These are phyloP conservation scores for Verticillium dahliae DNA, from an alignment of 2,329 filamentous ascomycete species.

Conservation along the genomic window DNA sequence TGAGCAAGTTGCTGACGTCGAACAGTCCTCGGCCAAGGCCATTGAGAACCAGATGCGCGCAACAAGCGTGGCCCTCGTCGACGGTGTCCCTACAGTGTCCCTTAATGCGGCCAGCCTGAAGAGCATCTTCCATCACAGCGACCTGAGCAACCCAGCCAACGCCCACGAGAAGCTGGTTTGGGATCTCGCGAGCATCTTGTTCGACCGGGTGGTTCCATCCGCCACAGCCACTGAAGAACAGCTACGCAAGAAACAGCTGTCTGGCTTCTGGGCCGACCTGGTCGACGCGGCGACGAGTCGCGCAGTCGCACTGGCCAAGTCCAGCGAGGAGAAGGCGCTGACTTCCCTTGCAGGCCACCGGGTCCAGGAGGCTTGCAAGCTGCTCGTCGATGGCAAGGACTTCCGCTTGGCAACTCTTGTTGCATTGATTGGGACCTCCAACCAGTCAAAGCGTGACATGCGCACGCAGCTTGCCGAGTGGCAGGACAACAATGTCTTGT, in stretches of 20 bases:
- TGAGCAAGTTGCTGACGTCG: not conserved
- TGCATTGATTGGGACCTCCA: slow-evolving; percentile 71
- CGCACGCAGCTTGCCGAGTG: slow-evolving; percentile 75
- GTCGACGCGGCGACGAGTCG: slow-evolving; percentile 53
- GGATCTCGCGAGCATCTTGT: slow-evolving; percentile 81
- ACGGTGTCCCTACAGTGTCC: slow-evolving; percentile 54
- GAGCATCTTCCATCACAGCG: slow-evolving; percentile 33
- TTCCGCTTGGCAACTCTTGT: slow-evolving; percentile 81
- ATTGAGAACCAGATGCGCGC: slow-evolving; percentile 48
- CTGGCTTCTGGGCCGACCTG: slow-evolving; percentile 58
- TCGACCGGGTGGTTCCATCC: slow-evolving; percentile 56
- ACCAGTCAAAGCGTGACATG: slow-evolving; percentile 66
- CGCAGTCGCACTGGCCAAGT: slow-evolving; percentile 50
- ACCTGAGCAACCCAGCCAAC: slow-evolving; percentile 34
- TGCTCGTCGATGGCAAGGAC: slow-evolving; percentile 68
- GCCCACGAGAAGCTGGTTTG: slow-evolving; percentile 71
- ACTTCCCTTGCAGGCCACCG: slow-evolving; percentile 73
- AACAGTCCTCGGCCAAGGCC: slow-evolving; percentile 47
- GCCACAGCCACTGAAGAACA: slow-evolving; percentile 21
- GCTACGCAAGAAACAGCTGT: slow-evolving; percentile 57
- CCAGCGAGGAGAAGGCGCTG: slow-evolving; percentile 77
- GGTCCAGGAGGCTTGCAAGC: slow-evolving; percentile 74
- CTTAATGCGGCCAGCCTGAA: slow-evolving; percentile 30
- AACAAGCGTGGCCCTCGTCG: slow-evolving; percentile 44
- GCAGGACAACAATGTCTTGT: slow-evolving; percentile 74